Conservation (phyloP, 2,329 filamentous ascomycete species). For the Bipolaris victoriae region DNA sequence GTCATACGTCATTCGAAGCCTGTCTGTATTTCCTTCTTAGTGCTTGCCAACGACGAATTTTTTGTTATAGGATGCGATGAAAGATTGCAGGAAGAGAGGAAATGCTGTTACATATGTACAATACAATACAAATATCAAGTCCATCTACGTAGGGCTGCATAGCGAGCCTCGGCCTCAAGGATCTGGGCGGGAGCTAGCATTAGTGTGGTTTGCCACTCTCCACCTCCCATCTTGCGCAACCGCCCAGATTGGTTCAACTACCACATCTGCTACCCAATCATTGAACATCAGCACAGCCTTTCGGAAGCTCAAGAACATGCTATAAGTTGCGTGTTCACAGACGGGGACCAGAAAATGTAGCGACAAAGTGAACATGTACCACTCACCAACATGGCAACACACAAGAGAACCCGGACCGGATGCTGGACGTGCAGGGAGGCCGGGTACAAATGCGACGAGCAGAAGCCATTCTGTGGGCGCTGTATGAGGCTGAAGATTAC, state of each 20-base stretch:
- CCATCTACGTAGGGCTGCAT: too few species aligned
- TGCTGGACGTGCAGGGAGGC: constrained; percentile 44
- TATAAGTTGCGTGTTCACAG: background rate
- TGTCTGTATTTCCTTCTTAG: background rate
- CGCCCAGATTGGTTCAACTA: background rate
- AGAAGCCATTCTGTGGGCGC: constrained; percentile 37
- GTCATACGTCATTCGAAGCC: background rate
- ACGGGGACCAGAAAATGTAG: background rate
- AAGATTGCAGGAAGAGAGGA: too few species aligned
- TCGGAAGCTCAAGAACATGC: background rate
- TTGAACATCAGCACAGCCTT: background rate
- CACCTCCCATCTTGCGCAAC: constrained; percentile 1
- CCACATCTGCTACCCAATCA: background rate
- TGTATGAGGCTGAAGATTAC: constrained; percentile 37
- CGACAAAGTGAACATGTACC: constrained; percentile 13
- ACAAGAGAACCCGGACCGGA: constrained; percentile 39
- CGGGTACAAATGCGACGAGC: constrained; percentile 44
- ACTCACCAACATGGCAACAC: constrained; percentile 22
- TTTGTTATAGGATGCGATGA: too few species aligned
- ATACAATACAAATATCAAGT: too few species aligned
- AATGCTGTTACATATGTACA: too few species aligned
- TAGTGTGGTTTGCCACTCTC: constrained; percentile 12
- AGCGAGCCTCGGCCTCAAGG: constrained; percentile 2
- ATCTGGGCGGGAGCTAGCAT: constrained; percentile 6
- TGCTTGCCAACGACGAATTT: background rate